Conservation (phyloP, 345 rosid species). For the Eucalyptus polyanthemos region DNA sequence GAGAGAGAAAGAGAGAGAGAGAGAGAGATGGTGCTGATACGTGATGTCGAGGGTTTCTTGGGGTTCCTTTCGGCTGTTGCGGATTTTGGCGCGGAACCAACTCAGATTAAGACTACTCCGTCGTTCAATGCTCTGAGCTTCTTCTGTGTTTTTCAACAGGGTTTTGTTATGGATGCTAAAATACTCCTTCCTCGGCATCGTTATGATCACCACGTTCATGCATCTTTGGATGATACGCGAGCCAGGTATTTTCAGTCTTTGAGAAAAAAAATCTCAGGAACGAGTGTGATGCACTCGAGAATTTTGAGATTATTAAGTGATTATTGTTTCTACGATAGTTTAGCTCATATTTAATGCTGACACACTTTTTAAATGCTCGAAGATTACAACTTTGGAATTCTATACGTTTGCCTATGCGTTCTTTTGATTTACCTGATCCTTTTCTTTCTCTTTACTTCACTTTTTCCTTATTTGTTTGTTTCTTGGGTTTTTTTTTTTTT, state of each 20-base stretch:
- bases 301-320: background rate
- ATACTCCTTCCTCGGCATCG: background rate
- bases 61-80: conserved; percentile 68
- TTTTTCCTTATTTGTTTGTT: background rate
- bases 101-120: conserved; percentile 38
- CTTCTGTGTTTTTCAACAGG: background rate
- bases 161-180: background rate
- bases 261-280: background rate
- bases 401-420: background rate
- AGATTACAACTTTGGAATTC: background rate
- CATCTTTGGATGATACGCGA: background rate
- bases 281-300: background rate
- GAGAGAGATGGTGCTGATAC: conserved; percentile 20
- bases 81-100: conserved; percentile 87
- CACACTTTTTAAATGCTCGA: background rate
- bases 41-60: conserved; percentile 39
- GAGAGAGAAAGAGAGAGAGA: background rate
- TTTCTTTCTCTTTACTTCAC: background rate
- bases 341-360: background rate
- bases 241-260: background rate
- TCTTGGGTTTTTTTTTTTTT: background rate
- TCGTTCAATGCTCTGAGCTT: background rate
- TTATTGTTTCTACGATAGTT: background rate
- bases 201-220: background rate
- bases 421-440: background rate